Conservation (phyloP, 2,329 filamentous ascomycete genomes). For the Cladosporium sp. region DNA sequence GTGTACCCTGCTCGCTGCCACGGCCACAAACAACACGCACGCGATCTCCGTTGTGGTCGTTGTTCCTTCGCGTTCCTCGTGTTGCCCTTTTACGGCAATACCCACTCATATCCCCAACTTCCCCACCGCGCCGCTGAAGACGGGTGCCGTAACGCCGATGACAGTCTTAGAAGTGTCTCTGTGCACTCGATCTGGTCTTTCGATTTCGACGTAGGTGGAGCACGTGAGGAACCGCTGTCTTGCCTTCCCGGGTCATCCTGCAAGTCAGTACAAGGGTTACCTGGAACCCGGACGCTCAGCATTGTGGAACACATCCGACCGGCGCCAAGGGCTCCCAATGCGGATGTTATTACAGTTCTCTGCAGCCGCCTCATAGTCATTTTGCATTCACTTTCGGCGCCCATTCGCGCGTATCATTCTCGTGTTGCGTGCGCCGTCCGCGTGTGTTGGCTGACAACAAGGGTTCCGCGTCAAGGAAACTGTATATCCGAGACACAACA, state of each 20-base stretch:
- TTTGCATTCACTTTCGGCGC: slow-evolving; percentile 4
- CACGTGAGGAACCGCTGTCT: slow-evolving; percentile 11
- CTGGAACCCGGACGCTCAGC: slow-evolving; percentile 7
- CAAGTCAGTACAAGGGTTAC: slow-evolving; percentile 12
- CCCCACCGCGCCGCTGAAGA: slow-evolving; percentile 10
- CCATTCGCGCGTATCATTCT: slow-evolving; percentile 10
- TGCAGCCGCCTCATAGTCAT: slow-evolving; percentile 11
- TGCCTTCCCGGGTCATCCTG: slow-evolving; percentile 8
- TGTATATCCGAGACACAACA: slow-evolving; percentile 12
- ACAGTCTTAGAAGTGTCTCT: neutral
- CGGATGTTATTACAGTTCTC: slow-evolving; percentile 13
- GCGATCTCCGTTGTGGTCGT: neutral
- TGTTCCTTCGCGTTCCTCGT: neutral
- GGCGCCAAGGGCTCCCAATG: slow-evolving; percentile 9
- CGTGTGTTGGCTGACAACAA: slow-evolving; percentile 9
- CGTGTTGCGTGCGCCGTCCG: slow-evolving; percentile 12
- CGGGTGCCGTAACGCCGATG: slow-evolving; percentile 1
- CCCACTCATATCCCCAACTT: slow-evolving; percentile 8
- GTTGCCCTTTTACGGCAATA: slow-evolving; percentile 1
- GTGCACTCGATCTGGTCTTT: neutral
- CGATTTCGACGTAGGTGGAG: slow-evolving; percentile 12
- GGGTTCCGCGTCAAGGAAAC: slow-evolving; percentile 3
- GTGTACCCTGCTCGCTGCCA: neutral
- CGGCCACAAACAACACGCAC: neutral
- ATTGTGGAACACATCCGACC: slow-evolving; percentile 11